phyloP scores from a whole-genome alignment of 805 yeast species.

The Cyberlindnera americana region DNA sequence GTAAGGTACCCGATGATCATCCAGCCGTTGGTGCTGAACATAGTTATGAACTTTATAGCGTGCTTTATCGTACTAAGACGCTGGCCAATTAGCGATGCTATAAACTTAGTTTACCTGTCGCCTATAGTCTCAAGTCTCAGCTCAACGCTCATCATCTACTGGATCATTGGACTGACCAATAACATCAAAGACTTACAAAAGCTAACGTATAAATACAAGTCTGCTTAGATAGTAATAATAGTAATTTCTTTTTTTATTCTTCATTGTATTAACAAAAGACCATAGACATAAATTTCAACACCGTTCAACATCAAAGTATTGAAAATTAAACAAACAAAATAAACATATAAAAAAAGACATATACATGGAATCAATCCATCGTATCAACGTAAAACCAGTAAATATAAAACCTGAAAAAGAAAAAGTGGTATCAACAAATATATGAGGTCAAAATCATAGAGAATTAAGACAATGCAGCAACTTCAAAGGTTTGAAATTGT shows the following conservation, averaged over 20 bases:
- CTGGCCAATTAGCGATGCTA: not conserved
- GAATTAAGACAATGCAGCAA: not conserved
- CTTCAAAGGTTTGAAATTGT: no score
- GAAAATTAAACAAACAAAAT: no score
- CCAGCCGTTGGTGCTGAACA: conserved; percentile 3
- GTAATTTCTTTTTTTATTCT: no score
- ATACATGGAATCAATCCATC: not conserved
- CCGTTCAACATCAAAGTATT: not conserved
- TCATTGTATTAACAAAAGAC: no score
- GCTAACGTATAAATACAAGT: conserved; percentile 18
- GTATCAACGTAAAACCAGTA: not conserved
- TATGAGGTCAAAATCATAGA: no score
- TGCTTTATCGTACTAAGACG: conserved; percentile 4
- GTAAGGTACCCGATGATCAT: conserved; percentile 10
- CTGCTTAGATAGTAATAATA: no score
- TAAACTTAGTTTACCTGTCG: conserved; percentile 6
- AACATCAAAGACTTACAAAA: conserved; percentile 10
- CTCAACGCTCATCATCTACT: conserved; percentile 8
- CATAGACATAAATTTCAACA: no score
- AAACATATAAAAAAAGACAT: not conserved
- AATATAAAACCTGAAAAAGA: not conserved
- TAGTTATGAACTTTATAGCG: conserved; percentile 8
- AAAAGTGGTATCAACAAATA: conserved; percentile 2
- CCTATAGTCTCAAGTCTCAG: conserved; percentile 13
- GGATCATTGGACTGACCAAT: conserved; percentile 10